Conservation (phyloP, 2,329 filamentous ascomycete genomes). For the Diplocarpon rosae region DNA sequence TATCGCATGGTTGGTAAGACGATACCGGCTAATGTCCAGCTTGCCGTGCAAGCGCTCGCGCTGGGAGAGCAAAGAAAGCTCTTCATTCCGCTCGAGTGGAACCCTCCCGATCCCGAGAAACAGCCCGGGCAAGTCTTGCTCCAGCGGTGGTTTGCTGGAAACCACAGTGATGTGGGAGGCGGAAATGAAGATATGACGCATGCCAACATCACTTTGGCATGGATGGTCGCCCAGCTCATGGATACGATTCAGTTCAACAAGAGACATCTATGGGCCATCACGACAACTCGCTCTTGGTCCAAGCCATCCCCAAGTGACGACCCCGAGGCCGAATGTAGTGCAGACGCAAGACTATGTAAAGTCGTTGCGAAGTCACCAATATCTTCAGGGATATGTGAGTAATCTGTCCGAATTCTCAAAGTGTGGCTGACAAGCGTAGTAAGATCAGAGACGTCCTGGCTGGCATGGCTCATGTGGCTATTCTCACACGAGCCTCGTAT, state of each 20-base stretch:
- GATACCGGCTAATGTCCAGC: constrained; percentile 27
- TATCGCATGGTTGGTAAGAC: not conserved
- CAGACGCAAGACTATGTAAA: not conserved
- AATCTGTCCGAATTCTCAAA: not conserved
- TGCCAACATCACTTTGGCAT: constrained; percentile 33
- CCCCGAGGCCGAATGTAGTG: not conserved
- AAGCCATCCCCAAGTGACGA: constrained; percentile 3
- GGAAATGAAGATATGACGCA: constrained; percentile 33
- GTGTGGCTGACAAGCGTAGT: too few relatives aligned
- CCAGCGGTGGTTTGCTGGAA: constrained; percentile 34
- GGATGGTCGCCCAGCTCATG: constrained; percentile 30
- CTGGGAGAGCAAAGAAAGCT: constrained; percentile 33
- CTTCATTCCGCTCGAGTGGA: constrained; percentile 29
- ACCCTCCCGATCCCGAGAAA: not conserved
- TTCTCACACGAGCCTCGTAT: too few relatives aligned
- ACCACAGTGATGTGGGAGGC: constrained; percentile 36
- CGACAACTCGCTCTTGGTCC: constrained; percentile 6
- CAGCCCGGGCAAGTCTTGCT: constrained; percentile 17
- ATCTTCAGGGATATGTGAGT: too few relatives aligned
- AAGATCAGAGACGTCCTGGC: too few relatives aligned
- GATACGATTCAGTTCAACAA: constrained; percentile 4
- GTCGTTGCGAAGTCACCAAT: constrained; percentile 2
- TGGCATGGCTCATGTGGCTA: too few relatives aligned
- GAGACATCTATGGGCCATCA: constrained; percentile 5
- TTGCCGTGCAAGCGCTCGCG: constrained; percentile 37